Base-by-base conservation (phyloP, 2,329 filamentous ascomycete genomes). In the Fusarium camptoceras region DNA sequence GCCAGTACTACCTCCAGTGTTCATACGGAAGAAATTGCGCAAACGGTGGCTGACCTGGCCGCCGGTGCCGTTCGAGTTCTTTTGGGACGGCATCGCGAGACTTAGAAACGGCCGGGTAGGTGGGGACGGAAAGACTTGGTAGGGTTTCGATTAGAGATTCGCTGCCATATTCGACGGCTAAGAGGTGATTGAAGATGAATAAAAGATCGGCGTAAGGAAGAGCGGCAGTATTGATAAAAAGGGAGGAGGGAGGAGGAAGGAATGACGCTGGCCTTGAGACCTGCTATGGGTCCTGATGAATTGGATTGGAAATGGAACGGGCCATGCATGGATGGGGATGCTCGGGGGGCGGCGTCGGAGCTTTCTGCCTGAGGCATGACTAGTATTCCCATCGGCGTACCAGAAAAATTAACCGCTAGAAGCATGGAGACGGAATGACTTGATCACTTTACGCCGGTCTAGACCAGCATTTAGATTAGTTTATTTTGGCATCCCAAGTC, bases 21-120 rank as follows among this genome's bases (percentile, higher is more conserved):
- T 91, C 78, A 91, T 91, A 75, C 89, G 88, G 81, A 92, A 92
- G 83, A 92, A 91, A 79, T 88, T 91, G 83, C 89, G 90, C 73
- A 92, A 79, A 77, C 89, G 89, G 79, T 91, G 88, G 71, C 88
- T 89, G 76, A 91, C 89, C 77, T 89, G 89, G 77, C 85, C 83
- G 71, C 85, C 83, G 71, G 76, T 71, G 76, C 83, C 81, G 78
- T 83, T 83, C 75, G 83, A 75, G 73, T 80, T 83, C 80, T 89
- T 89, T 76, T 83, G 82, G 68, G 85, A 81, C 63, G 85, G 84
- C 86, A 87, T 88, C 67, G 66, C 75, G 73, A 55, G 34, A 37
- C 34, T 37, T 37, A 4, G 6, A 47, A 47, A 49, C 48, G 67
- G 59, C 50, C 49, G 50, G 49, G 43, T 57, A 37, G 62, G 64